These are phyloP conservation scores for Discostella pseudostelligera DNA, from an alignment of 108 stramenopile genomes.

Conservation along the genomic window DNA sequence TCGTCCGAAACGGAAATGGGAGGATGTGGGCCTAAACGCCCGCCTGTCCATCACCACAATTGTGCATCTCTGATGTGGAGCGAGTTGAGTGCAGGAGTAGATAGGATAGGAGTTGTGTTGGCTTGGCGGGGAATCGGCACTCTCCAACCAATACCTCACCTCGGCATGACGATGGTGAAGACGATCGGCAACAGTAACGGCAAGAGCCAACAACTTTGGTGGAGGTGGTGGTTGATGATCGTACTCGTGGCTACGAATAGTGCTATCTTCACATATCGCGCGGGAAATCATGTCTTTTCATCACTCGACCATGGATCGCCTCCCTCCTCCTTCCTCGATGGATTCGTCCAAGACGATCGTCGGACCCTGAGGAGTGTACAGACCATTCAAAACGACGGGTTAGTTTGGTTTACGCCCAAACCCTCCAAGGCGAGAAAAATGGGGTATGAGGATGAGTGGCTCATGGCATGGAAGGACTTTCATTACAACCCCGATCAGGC, in stretches of 20 bases:
- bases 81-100: too few species aligned
- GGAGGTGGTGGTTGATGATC: not conserved
- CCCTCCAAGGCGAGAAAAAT: slow-evolving; percentile 2
- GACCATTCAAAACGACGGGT: not conserved
- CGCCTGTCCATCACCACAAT: too few species aligned
- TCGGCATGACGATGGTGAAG: not conserved
- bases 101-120: too few species aligned
- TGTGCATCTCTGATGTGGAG: too few species aligned
- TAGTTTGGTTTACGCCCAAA: slow-evolving; percentile 16
- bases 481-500: slow-evolving; percentile 3
- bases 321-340: too few species aligned
- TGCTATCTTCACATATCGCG: not conserved
- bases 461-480: slow-evolving; percentile 10
- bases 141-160: not conserved
- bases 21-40: too few species aligned
- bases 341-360: too few species aligned
- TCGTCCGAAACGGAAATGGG: too few species aligned
- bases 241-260: not conserved
- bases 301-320: too few species aligned
- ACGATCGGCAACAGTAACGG: not conserved
- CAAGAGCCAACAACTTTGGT: too few species aligned
- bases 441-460: slow-evolving; percentile 14
- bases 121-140: too few species aligned
- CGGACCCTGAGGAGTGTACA: too few species aligned
- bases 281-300: not conserved